Percentiles rank a stretch among this genome's conserved stretches.
Conservation (phyloP, 208 protist genomes). For the Trypanosoma cruzi region DNA sequence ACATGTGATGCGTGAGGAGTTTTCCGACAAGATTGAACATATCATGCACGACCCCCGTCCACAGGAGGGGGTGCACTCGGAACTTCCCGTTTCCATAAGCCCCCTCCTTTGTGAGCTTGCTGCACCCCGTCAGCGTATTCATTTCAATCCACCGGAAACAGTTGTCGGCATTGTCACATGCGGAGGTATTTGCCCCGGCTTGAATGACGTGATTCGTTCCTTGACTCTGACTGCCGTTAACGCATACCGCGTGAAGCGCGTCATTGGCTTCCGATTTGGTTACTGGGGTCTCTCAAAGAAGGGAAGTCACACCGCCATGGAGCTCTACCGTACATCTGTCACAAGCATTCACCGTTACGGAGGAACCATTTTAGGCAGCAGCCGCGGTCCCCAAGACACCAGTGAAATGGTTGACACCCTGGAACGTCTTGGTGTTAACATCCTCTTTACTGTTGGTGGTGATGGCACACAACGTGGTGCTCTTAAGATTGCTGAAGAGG, state of each 20-base stretch:
- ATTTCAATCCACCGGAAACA: constrained; percentile 90
- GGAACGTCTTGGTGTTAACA: constrained; percentile 80
- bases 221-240: constrained; percentile 80
- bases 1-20: constrained; percentile 70
- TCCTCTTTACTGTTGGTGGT: constrained; percentile 94
- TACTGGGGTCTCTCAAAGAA: constrained; percentile 93
- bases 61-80: constrained; percentile 43
- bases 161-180: constrained; percentile 95
- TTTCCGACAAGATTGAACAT: constrained; percentile 75
- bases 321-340: constrained; percentile 79
- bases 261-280: constrained; percentile 93
- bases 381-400: constrained; percentile 86
- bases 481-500: constrained; percentile 79
- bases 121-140: constrained; percentile 77
- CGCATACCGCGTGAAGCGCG: constrained; percentile 89
- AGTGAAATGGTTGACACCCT: constrained; percentile 94
- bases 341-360: constrained; percentile 92
- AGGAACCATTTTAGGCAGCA: constrained; percentile 93
- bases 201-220: constrained; percentile 95
- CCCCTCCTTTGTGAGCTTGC: constrained; percentile 77
- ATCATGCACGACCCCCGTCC: constrained; percentile 92
- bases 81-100: constrained; percentile 75
- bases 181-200: constrained; percentile 95
- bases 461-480: constrained; percentile 95
- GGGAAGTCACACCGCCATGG: constrained; percentile 86